Evolutionary conservation across 2,329 filamentous ascomycete species (phyloP).

Genomic region (Amphichorda felina): DNA sequence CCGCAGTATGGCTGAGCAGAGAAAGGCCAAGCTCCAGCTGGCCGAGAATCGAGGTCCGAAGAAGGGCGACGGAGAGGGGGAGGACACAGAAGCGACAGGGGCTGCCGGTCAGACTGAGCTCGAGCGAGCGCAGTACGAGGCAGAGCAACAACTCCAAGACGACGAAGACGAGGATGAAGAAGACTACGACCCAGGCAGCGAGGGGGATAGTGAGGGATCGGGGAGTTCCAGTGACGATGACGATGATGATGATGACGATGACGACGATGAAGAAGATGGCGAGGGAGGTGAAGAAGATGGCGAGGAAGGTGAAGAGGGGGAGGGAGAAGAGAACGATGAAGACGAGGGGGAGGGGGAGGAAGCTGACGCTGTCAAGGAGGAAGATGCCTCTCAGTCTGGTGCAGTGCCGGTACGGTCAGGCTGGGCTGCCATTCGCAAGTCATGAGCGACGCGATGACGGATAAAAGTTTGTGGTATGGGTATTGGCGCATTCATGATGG

Average conservation of each 20-base stretch:
- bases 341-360: background rate
- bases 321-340: conserved; percentile 5
- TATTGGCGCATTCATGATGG: too few relatives aligned
- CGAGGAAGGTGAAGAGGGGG: conserved; percentile 16
- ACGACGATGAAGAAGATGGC: conserved; percentile 26
- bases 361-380: background rate
- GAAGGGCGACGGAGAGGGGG: conserved; percentile 28
- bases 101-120: conserved; percentile 33
- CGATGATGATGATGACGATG: conserved; percentile 38
- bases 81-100: conserved; percentile 19
- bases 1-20: conserved; percentile 55
- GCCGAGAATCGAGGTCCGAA: conserved; percentile 44
- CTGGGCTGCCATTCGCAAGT: conserved; percentile 4
- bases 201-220: conserved; percentile 46
- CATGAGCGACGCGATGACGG: background rate
- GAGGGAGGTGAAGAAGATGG: conserved; percentile 26
- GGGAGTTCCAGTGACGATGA: conserved; percentile 37
- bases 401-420: conserved; percentile 3
- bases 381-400: background rate
- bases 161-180: conserved; percentile 55
- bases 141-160: conserved; percentile 41
- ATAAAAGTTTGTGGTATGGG: too few relatives aligned
- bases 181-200: conserved; percentile 52
- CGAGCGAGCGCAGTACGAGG: conserved; percentile 35
- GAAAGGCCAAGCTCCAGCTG: conserved; percentile 51